A percentile compares a stretch with the other conserved stretches of the same genome.
These are phyloP conservation scores for Emergomyces orientalis DNA, from an alignment of 2,329 filamentous ascomycete genomes.

Conservation along the genomic window DNA sequence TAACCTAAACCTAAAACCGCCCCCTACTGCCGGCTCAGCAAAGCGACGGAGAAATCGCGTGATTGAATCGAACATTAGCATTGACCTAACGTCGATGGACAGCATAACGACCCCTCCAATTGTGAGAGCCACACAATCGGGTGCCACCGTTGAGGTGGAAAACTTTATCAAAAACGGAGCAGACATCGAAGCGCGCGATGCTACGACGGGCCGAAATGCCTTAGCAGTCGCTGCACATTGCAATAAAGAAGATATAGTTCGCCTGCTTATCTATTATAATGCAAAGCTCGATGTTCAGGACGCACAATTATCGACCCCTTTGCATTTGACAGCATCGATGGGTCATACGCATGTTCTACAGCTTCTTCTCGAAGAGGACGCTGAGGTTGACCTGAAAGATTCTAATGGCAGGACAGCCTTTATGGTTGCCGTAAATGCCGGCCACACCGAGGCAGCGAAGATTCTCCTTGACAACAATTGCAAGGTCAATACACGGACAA, in stretches of 20 bases:
- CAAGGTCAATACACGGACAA: conserved; percentile 24
- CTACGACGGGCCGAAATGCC: conserved; percentile 27
- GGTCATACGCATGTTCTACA: conserved; percentile 30
- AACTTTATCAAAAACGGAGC: conserved; percentile 25
- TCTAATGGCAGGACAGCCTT: conserved; percentile 28
- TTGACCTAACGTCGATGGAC: conserved; percentile 26
- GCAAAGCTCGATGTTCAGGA: conserved; percentile 26
- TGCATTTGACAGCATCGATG: conserved; percentile 32
- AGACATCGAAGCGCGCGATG: conserved; percentile 26
- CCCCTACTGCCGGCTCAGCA: conserved; percentile 13
- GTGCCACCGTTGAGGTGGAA: conserved; percentile 28
- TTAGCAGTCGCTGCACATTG: conserved; percentile 34
- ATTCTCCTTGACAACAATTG: conserved; percentile 25
- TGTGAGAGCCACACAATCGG: conserved; percentile 30
- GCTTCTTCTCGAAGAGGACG: conserved; percentile 22
- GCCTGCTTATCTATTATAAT: conserved; percentile 25
- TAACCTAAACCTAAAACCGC: conserved; percentile 3
- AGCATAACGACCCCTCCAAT: conserved; percentile 26
- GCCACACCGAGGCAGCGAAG: conserved; percentile 26
- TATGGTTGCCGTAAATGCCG: conserved; percentile 28
- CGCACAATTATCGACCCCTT: conserved; percentile 23
- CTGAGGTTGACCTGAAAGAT: conserved; percentile 26
- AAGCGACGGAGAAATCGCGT: conserved; percentile 19
- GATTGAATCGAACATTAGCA: conserved; percentile 27
- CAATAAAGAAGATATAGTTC: conserved; percentile 29